Conservation (phyloP, 2,329 filamentous ascomycete species). For the Cytospora leucostoma region DNA sequence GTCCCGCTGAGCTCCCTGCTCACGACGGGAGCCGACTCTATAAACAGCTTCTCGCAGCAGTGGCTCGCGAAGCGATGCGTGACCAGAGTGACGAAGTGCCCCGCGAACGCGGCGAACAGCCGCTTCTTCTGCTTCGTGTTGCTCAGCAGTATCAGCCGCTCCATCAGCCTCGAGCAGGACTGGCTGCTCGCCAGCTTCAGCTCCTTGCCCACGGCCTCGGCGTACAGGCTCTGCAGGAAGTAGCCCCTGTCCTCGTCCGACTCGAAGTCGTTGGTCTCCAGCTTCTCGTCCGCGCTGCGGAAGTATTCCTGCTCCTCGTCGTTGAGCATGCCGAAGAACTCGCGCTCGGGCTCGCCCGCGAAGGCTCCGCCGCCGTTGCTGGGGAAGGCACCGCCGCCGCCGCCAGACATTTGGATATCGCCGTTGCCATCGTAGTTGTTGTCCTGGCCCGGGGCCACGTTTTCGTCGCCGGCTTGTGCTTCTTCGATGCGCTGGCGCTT, state of each 20-base stretch:
- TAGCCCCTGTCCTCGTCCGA: constrained; percentile 69
- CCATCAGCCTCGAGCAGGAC: constrained; percentile 90
- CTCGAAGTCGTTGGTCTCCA: constrained; percentile 86
- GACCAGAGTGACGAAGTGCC: constrained; percentile 85
- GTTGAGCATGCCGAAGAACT: constrained; percentile 91
- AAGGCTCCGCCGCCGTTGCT: constrained; percentile 16
- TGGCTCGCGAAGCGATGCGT: constrained; percentile 97
- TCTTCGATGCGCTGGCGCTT: constrained; percentile 34
- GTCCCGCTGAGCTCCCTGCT: constrained; percentile 66
- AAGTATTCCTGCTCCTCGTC: constrained; percentile 97
- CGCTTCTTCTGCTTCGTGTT: constrained; percentile 78
- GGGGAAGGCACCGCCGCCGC: neutral
- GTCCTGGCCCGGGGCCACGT: neutral
- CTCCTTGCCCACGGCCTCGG: constrained; percentile 87
- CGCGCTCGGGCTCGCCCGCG: constrained; percentile 51
- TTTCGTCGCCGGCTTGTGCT: constrained; percentile 23
- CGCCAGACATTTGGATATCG: constrained; percentile 9
- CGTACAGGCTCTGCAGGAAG: constrained; percentile 80
- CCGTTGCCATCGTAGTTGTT: constrained; percentile 11
- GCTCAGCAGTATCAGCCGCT: constrained; percentile 83
- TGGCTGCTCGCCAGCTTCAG: constrained; percentile 95
- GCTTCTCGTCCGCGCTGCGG: constrained; percentile 81
- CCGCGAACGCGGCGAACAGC: constrained; percentile 81
- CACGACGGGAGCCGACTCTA: constrained; percentile 77
- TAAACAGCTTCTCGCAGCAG: constrained; percentile 92